Percentiles rank a stretch among this genome's conserved stretches.
Conservation (phyloP, 352 stramenopile species). For the Phytophthora brassicae region DNA sequence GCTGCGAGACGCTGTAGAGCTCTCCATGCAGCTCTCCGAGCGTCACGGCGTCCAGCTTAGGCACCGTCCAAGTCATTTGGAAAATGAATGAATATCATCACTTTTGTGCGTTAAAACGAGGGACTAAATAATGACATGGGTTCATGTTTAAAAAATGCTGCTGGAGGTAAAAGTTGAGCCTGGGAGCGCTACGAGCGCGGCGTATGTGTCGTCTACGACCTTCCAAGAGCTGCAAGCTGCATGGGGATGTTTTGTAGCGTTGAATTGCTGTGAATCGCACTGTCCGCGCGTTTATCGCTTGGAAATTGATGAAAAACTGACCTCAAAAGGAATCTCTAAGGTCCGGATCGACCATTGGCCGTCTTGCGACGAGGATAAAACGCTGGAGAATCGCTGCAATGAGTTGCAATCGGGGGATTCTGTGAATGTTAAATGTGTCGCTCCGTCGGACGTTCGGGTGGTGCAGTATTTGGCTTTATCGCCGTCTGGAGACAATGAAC, state of each 20-base stretch:
- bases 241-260: conserved; percentile 35
- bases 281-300: conserved; percentile 44
- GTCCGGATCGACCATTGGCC: conserved; percentile 61
- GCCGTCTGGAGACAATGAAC: conserved; percentile 36
- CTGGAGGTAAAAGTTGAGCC: conserved; percentile 25
- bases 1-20: conserved; percentile 67
- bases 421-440: conserved; percentile 26
- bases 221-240: conserved; percentile 22
- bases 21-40: conserved; percentile 74
- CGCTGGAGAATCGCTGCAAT: not conserved
- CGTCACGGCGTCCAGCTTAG: conserved; percentile 67
- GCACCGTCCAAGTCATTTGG: conserved; percentile 64
- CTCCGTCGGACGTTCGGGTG: conserved; percentile 31
- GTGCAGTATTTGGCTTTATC: conserved; percentile 59
- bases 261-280: conserved; percentile 16
- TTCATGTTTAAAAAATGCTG: conserved; percentile 21
- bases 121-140: conserved; percentile 11
- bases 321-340: conserved; percentile 1
- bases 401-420: not conserved
- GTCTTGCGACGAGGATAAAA: not conserved
- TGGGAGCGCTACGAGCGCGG: conserved; percentile 31
- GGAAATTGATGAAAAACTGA: conserved; percentile 38
- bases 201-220: conserved; percentile 28
- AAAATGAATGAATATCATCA: too few relatives aligned
- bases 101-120: conserved; percentile 5